Conservation (phyloP, 306 rosid species). For the Fragaria nilgerrensis region DNA sequence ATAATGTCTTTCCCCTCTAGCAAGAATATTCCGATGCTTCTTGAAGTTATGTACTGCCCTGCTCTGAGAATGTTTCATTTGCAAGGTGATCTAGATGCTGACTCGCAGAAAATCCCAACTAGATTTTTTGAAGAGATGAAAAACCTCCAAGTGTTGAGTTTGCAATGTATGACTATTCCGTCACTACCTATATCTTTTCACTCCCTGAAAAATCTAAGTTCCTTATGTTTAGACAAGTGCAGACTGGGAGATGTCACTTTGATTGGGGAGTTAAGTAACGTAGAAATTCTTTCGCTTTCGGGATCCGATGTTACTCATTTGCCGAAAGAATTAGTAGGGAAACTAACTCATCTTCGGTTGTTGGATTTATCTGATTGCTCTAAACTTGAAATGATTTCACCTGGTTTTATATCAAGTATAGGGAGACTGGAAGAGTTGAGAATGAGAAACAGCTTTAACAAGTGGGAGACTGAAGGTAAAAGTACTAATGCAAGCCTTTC, state of each 20-base stretch:
- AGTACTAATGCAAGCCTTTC: constrained; percentile 21
- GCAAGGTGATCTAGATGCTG: neutral
- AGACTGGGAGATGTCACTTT: constrained; percentile 15
- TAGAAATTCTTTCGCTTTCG: neutral
- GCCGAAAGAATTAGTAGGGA: neutral
- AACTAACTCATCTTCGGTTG: neutral
- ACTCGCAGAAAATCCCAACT: constrained; percentile 9
- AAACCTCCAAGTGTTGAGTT: neutral
- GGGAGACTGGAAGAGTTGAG: constrained; percentile 37
- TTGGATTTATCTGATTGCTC: constrained; percentile 21
- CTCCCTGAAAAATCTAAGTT: constrained; percentile 10
- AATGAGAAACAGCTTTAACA: constrained; percentile 34
- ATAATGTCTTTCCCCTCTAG: constrained; percentile 18
- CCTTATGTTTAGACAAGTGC: constrained; percentile 37
- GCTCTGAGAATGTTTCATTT: neutral
- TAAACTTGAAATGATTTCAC: constrained; percentile 33
- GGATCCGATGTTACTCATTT: neutral
- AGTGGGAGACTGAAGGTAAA: constrained; percentile 22
- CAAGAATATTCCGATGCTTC: constrained; percentile 3
- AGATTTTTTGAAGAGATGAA: neutral
- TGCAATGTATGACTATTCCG: neutral
- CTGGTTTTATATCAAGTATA: constrained; percentile 26
- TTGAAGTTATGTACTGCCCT: constrained; percentile 10
- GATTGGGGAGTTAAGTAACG: constrained; percentile 27
- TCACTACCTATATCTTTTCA: constrained; percentile 16